Percentiles rank a stretch among this genome's conserved stretches.
These are phyloP conservation scores for Laburnicola sp. DNA, from an alignment of 2,329 filamentous ascomycete genomes.

Conservation along the genomic window DNA sequence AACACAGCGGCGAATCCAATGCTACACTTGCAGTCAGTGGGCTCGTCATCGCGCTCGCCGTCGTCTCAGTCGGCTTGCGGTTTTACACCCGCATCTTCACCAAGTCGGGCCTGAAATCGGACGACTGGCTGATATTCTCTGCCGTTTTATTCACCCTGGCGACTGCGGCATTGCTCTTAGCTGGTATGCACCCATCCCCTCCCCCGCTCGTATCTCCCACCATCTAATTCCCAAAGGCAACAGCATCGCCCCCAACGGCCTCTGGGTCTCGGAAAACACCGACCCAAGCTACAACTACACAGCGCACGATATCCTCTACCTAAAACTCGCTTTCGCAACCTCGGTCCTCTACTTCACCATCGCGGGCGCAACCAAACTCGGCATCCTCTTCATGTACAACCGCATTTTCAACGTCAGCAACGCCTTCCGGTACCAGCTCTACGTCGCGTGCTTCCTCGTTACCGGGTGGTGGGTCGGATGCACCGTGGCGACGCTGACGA, in stretches of 20 bases:
- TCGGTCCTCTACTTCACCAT: conserved; percentile 10
- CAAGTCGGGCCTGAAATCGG: not conserved
- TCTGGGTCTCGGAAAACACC: conserved; percentile 9
- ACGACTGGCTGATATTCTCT: conserved; percentile 4
- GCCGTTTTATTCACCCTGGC: conserved; percentile 2
- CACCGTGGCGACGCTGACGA: conserved; percentile 9
- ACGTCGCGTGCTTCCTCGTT: not conserved
- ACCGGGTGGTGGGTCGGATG: conserved; percentile 10
- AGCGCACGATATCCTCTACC: conserved; percentile 3
- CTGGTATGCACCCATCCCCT: not conserved
- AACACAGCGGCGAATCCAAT: not conserved
- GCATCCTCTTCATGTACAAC: conserved; percentile 12
- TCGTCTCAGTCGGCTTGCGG: not conserved
- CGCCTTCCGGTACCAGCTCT: conserved; percentile 6
- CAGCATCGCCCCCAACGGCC: conserved; percentile 3
- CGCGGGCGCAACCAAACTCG: conserved; percentile 5
- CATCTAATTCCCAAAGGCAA: not conserved
- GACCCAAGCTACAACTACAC: conserved; percentile 7
- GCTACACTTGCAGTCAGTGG: conserved; percentile 3
- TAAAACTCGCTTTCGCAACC: conserved; percentile 7
- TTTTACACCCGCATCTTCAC: conserved; percentile 6
- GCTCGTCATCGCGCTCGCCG: conserved; percentile 2
- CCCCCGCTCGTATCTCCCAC: not conserved
- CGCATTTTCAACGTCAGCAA: conserved; percentile 9
- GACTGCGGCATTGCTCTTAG: not conserved